phyloP scores from a whole-genome alignment of 2,329 filamentous ascomycete genomes.

The Chaetomiaceae sp. region DNA sequence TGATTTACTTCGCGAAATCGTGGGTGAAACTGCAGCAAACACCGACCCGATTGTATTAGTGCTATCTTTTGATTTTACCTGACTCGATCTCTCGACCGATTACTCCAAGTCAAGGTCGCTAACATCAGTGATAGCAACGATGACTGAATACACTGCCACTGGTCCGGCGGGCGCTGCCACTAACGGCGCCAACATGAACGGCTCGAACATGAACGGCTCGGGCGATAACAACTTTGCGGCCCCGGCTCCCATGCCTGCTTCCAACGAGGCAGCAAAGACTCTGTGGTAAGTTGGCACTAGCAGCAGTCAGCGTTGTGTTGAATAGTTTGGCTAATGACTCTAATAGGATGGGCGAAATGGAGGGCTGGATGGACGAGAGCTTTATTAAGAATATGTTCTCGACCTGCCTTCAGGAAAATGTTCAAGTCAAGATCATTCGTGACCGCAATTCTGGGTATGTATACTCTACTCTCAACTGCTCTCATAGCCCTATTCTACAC shows the following conservation, averaged over 20 bases:
- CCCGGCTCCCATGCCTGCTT: conserved; percentile 22
- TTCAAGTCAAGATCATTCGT: conserved; percentile 99
- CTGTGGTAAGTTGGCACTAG: conserved; percentile 44
- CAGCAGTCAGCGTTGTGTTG: background rate
- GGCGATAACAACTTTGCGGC: conserved; percentile 26
- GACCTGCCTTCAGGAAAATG: conserved; percentile 85
- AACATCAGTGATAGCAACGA: conserved; percentile 8
- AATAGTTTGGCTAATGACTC: background rate
- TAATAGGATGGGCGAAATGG: conserved; percentile 93
- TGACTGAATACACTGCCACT: conserved; percentile 26
- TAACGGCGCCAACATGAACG: conserved; percentile 30
- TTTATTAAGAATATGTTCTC: conserved; percentile 91
- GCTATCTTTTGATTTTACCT: no score
- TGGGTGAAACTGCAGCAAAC: no score
- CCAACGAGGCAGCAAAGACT: conserved; percentile 51
- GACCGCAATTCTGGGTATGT: conserved; percentile 94
- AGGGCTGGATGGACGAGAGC: conserved; percentile 99
- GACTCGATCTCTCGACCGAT: no score
- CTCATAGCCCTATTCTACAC: no score
- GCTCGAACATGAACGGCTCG: conserved; percentile 31
- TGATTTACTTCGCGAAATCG: no score
- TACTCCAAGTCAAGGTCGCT: background rate
- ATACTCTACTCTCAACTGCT: background rate
- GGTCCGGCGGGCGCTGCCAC: conserved; percentile 22
- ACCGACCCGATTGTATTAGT: no score